Evolutionary conservation across 139 green algal species (phyloP).

Genomic region (Mychonastes homosphaera): DNA sequence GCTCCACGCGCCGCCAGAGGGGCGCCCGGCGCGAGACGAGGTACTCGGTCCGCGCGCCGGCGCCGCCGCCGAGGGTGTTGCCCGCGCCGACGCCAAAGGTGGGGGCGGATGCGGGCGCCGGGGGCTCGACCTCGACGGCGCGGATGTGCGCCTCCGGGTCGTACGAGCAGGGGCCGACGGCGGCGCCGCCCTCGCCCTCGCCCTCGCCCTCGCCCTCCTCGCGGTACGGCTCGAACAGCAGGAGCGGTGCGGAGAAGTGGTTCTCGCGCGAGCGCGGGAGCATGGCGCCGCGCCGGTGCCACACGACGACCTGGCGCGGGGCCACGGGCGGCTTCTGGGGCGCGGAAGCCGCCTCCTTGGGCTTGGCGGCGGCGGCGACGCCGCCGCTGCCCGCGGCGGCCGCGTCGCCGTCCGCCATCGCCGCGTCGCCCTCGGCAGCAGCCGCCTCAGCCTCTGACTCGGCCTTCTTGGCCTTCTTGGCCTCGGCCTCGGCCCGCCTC

Average conservation of each 20-base stretch:
- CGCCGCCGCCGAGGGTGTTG: not conserved
- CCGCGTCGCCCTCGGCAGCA: no score
- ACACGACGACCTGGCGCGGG: constrained; percentile 17
- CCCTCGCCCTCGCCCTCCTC: no score
- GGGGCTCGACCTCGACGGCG: not conserved
- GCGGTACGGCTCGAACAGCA: constrained; percentile 21
- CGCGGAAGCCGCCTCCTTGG: no score
- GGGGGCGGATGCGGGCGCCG: not conserved
- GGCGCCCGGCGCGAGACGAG: constrained; percentile 1
- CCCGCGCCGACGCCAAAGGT: not conserved
- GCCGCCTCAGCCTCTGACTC: no score
- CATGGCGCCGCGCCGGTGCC: constrained; percentile 5
- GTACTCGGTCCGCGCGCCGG: not conserved
- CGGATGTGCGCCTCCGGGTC: constrained; percentile 1
- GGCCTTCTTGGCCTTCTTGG: no score
- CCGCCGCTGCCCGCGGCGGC: no score
- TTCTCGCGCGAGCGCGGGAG: not conserved
- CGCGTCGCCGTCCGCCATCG: no score
- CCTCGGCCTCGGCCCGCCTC: no score
- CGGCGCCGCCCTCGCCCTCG: no score
- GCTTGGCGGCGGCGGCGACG: no score
- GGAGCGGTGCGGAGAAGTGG: constrained; percentile 33
- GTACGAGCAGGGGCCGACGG: no score
- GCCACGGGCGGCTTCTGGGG: no score
- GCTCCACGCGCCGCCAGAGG: constrained; percentile 8